Evolutionary conservation across 495 filamentous ascomycete genomes (phyloP).

Genomic region (Hypomontagnella monticulosa): DNA sequence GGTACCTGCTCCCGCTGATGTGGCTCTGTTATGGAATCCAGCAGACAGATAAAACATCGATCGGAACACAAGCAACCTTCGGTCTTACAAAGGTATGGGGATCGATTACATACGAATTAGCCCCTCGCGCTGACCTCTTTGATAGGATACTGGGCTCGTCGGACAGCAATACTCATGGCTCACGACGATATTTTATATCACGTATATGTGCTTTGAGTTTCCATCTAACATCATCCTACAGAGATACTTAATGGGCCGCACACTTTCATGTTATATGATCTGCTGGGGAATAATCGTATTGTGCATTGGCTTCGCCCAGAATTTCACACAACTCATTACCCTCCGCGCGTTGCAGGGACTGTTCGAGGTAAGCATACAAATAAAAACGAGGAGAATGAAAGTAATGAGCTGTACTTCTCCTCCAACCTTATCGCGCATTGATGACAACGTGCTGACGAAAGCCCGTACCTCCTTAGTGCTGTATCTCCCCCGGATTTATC

Average conservation of each 20-base stretch:
- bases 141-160: constrained; percentile 43
- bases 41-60: constrained; percentile 47
- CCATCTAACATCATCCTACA: constrained; percentile 47
- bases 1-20: constrained; percentile 46
- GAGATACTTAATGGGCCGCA: constrained; percentile 46
- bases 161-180: constrained; percentile 50
- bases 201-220: constrained; percentile 48
- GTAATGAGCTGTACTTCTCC: not conserved
- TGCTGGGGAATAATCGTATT: constrained; percentile 46
- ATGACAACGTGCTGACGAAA: not conserved
- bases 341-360: constrained; percentile 49
- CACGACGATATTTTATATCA: constrained; percentile 48
- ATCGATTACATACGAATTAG: not conserved
- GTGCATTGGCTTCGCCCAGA: constrained; percentile 46
- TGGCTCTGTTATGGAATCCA: constrained; percentile 50
- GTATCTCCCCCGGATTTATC: constrained; percentile 53
- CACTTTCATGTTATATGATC: constrained; percentile 49
- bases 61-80: constrained; percentile 47
- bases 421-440: not conserved
- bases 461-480: constrained; percentile 35
- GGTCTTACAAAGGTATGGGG: constrained; percentile 32
- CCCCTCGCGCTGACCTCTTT: not conserved
- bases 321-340: constrained; percentile 47
- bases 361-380: constrained; percentile 42
- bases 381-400: not conserved